These are phyloP conservation scores for Alloascoidea africana DNA, from an alignment of 805 yeast species.

Conservation along the genomic window DNA sequence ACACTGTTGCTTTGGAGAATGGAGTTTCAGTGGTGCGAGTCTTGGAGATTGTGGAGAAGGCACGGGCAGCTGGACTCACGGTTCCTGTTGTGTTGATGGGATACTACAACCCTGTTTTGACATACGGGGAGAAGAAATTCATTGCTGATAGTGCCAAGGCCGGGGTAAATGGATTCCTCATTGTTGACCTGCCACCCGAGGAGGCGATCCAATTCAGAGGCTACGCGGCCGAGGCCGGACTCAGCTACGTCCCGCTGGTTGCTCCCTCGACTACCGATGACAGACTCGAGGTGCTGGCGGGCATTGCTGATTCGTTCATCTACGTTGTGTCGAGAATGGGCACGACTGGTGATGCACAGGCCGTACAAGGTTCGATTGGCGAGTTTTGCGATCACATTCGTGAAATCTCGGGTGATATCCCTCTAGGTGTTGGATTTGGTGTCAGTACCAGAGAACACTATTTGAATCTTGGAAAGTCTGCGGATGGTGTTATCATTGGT, in stretches of 20 bases:
- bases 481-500: conserved; percentile 97
- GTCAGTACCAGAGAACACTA: conserved; percentile 90
- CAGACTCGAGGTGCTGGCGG: conserved; percentile 61
- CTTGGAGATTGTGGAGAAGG: conserved; percentile 55
- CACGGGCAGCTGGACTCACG: conserved; percentile 72
- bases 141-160: conserved; percentile 66
- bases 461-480: conserved; percentile 54
- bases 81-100: conserved; percentile 94
- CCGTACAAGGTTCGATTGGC: conserved; percentile 46
- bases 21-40: conserved; percentile 62
- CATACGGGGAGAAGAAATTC: conserved; percentile 78
- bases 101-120: conserved; percentile 86
- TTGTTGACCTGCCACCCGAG: conserved; percentile 96
- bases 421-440: conserved; percentile 95
- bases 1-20: conserved; percentile 66
- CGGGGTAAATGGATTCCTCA: conserved; percentile 90
- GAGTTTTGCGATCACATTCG: conserved; percentile 64
- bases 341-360: conserved; percentile 77
- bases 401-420: conserved; percentile 56
- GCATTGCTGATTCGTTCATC: conserved; percentile 87
- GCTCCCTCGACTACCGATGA: conserved; percentile 96
- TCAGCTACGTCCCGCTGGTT: conserved; percentile 83
- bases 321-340: conserved; percentile 98
- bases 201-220: conserved; percentile 84
- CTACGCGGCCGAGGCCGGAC: conserved; percentile 46